phyloP scores from a whole-genome alignment of 2,329 filamentous ascomycete genomes.

The Aspergillus ochraceus region DNA sequence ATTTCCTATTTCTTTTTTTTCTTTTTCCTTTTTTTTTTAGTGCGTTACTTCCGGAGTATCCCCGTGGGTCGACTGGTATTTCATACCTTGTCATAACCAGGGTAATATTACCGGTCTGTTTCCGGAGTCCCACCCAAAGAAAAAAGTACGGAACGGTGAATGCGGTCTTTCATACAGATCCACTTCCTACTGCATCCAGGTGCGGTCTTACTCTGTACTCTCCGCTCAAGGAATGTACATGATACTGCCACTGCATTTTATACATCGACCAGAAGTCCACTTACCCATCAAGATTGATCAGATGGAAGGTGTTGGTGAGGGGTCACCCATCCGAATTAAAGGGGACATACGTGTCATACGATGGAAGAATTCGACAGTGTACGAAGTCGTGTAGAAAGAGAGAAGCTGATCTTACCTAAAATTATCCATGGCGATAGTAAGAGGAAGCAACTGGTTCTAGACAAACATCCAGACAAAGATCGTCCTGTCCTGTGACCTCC shows the following conservation, averaged over 20 bases:
- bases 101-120: slow-evolving; percentile 32
- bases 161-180: slow-evolving; percentile 8
- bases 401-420: slow-evolving; percentile 4
- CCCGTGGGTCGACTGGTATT: slow-evolving; percentile 25
- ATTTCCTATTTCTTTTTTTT: slow-evolving; percentile 11
- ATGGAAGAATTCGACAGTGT: neutral
- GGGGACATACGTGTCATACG: neutral
- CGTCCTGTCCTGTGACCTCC: slow-evolving; percentile 26
- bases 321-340: neutral
- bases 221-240: slow-evolving; percentile 6
- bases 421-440: slow-evolving; percentile 7
- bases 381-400: neutral
- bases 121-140: slow-evolving; percentile 24
- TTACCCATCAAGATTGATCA: neutral
- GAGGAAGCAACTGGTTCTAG: slow-evolving; percentile 16
- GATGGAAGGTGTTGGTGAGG: neutral
- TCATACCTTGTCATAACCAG: slow-evolving; percentile 21
- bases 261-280: neutral
- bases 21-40: slow-evolving; percentile 11
- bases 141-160: slow-evolving; percentile 23
- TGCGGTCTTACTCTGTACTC: slow-evolving; percentile 3
- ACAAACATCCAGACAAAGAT: slow-evolving; percentile 23
- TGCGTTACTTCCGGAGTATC: slow-evolving; percentile 27
- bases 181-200: slow-evolving; percentile 10
- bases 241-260: neutral